Percentiles rank a stretch among this genome's conserved stretches.
Evolutionary conservation across 2,329 filamentous ascomycete genomes (phyloP).

Genomic region (Teratosphaeriaceae sp.): DNA sequence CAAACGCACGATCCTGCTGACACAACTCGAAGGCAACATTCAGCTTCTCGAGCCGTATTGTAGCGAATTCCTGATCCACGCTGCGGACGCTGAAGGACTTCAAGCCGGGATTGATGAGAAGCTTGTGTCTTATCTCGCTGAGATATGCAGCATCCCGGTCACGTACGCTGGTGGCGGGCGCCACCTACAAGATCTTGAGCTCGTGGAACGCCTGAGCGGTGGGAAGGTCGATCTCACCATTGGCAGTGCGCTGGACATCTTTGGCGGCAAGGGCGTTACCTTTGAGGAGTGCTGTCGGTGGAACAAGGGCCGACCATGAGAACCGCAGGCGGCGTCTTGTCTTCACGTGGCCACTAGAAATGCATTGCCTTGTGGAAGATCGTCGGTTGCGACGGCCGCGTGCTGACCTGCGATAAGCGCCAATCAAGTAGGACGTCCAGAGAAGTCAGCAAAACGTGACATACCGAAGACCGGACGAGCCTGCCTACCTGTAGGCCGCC

Average conservation of each 20-base stretch:
- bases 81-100: slow-evolving; percentile 91
- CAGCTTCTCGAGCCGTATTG: slow-evolving; percentile 79
- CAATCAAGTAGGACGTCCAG: too few species aligned
- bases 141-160: slow-evolving; percentile 87
- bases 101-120: slow-evolving; percentile 86
- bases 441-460: too few species aligned
- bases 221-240: slow-evolving; percentile 91
- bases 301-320: slow-evolving; percentile 48
- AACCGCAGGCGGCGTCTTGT: too few species aligned
- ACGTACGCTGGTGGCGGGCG: slow-evolving; percentile 96
- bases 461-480: too few species aligned
- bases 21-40: slow-evolving; percentile 61
- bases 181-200: slow-evolving; percentile 71
- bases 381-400: too few species aligned
- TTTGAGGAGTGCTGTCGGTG: slow-evolving; percentile 86
- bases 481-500: too few species aligned
- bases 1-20: not conserved
- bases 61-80: slow-evolving; percentile 94
- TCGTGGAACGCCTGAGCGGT: slow-evolving; percentile 68
- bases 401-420: too few species aligned
- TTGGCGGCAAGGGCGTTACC: slow-evolving; percentile 78
- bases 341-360: too few species aligned
- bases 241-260: slow-evolving; percentile 92
- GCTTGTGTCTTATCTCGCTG: slow-evolving; percentile 66
- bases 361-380: too few species aligned